Evolutionary conservation across 2,329 filamentous ascomycete genomes (phyloP), one percentile per base, ranked within the genome.

Genomic region (Epichloe sibirici): DNA sequence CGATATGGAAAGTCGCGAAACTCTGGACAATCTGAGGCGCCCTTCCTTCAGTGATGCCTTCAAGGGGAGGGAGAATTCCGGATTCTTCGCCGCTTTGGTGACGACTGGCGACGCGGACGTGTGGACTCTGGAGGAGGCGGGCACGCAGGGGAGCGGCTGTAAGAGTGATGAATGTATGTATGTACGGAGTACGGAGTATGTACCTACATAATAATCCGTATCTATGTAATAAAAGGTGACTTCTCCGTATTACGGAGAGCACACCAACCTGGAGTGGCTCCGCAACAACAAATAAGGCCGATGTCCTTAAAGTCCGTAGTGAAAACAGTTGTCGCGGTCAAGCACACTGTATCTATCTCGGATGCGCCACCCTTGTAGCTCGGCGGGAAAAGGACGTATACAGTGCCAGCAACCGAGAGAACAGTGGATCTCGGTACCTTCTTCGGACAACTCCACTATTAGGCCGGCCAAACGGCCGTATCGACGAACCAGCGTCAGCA

Each of bases 381-480:
- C 12, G 38, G 12, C 21, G 35, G 2, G 9, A 0, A 9, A 23
- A 28, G 25, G 4, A 23, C 1, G 8, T 25, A 4, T 25, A 54
- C 54, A 48, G 49, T 55, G 35, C 35, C 55, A 57, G 35, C 37
- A 31, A 25, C 28, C 3, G 2, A 3, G 15, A 3, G 11, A 11
- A 48, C 52, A 15, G 49, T 45, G 17, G 44, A 25, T n/a, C 35
- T 25, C 17, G 50, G 55, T 52, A 57, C 55, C 49, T 58, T 56
- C 46, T 53, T 51, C 53, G 40, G 53, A 40, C 55, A 61, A 63
- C 73, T 71, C 75, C 75, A 79, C 76, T 75, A 76, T 78, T 77
- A 71, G 67, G 74, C 76, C 76, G 76, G 74, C 69, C 66, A 78
- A 74, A 76, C 65, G 73, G 75, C 76, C 76, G 75, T 69, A 64